phyloP scores from a whole-genome alignment of 225 moss, liverwort and hornwort species.

The Marchantia paleacea region DNA sequence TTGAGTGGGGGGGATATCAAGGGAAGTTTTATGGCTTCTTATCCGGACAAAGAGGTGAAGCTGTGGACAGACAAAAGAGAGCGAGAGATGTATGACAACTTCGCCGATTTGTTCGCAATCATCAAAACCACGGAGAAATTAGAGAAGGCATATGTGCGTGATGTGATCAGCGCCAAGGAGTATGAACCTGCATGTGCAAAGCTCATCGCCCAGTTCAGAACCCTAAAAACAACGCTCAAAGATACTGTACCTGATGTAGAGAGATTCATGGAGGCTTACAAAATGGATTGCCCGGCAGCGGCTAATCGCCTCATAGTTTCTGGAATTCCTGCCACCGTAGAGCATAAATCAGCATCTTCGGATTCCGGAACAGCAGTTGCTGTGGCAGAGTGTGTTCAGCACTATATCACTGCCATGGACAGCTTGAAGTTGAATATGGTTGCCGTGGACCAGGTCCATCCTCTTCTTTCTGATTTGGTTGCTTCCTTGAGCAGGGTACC shows the following conservation, averaged over 20 bases:
- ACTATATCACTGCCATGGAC: conserved; percentile 97
- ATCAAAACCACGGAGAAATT: conserved; percentile 97
- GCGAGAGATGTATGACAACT: conserved; percentile 81
- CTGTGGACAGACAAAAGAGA: conserved; percentile 85
- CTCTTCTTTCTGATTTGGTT: conserved; percentile 88
- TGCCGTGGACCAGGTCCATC: conserved; percentile 98
- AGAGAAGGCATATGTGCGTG: conserved; percentile 97
- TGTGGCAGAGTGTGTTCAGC: conserved; percentile 97
- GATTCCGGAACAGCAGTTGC: conserved; percentile 95
- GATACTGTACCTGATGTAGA: conserved; percentile 95
- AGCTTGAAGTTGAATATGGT: conserved; percentile 93
- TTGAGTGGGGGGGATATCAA: not conserved
- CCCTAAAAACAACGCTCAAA: conserved; percentile 78
- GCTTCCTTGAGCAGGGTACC: conserved; percentile 83
- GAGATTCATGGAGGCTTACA: conserved; percentile 79
- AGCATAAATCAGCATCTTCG: conserved; percentile 86
- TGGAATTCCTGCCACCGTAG: conserved; percentile 89
- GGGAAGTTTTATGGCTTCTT: conserved; percentile 44
- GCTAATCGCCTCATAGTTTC: conserved; percentile 85
- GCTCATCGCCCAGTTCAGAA: conserved; percentile 94
- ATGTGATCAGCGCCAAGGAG: conserved; percentile 95
- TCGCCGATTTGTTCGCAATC: conserved; percentile 91
- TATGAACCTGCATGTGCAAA: conserved; percentile 95
- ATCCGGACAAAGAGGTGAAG: conserved; percentile 79
- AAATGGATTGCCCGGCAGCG: conserved; percentile 97